Evolutionary conservation across 768 basidiomycete species (phyloP), one percentile per base, ranked within the genome.

Genomic region (Fistulinella prunicolor): DNA sequence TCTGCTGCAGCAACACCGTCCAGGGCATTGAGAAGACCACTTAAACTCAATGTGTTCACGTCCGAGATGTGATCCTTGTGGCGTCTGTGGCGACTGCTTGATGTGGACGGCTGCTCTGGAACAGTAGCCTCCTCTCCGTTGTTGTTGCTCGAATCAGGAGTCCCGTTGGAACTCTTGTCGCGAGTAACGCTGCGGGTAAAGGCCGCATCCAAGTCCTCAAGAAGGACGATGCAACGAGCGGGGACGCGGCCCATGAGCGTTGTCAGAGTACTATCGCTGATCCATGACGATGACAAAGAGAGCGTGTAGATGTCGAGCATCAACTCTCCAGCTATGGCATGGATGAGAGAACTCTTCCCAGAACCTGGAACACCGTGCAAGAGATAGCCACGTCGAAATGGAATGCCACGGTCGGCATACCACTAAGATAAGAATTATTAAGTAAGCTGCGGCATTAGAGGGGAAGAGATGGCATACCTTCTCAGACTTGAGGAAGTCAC

Each of bases 341-440:
- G 89, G 57, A 93, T 90, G 47, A 92, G 74, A 17, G 87, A 89
- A 19, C 84, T 86, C 72, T 94, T 94, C 39, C 90, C 90, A 22
- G 86, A 87, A 41, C 90, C 91, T 10, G 90, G 85, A 22, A 89
- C 85, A 54, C 89, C 88, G 57, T 91, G 83, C 20, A 92, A 75
- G 42, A 92, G 79, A 65, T 90, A 91, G 5, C 91, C 91, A 47
- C 91, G 81, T 46, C 91, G 86, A 79, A 89, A 93, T 24, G 91
- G 91, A 55, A 93, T 92, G 42, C 91, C 91, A 58, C 91, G 84
- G 66, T 91, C 87, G n/a, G 88, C 87, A 57, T 93, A 94, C 91
- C 91, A 93, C 82, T 89, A 48, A 24, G 20, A 53, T 29, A 5
- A 48, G 44, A 6, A 13, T 52, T 14, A 35, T 37, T 38, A 48